Percentiles rank a stretch among this genome's conserved stretches.
Evolutionary conservation across 129 eudicot species (phyloP).

Genomic region (Centella asiatica): DNA sequence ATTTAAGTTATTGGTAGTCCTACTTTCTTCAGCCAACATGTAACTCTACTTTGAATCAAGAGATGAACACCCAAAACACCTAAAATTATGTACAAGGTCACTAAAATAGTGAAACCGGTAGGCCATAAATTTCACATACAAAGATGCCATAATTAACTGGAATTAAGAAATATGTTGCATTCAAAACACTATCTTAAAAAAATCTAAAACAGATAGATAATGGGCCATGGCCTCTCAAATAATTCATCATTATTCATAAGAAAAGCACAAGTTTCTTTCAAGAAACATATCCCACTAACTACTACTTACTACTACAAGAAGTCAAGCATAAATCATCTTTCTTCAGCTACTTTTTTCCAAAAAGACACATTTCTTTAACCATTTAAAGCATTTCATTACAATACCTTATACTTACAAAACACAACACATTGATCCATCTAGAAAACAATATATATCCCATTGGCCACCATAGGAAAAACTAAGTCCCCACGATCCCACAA

Average conservation of each 20-base stretch:
- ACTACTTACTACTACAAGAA: neutral
- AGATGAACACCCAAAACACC: too few species aligned
- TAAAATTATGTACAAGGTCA: too few species aligned
- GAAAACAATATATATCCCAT: neutral
- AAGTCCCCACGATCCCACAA: neutral
- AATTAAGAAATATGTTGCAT: too few species aligned
- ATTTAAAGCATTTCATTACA: slow-evolving; percentile 1
- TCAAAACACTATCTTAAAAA: too few species aligned
- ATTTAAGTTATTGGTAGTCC: too few species aligned
- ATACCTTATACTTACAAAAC: neutral
- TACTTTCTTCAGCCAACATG: too few species aligned
- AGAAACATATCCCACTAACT: slow-evolving; percentile 9
- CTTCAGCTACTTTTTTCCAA: neutral
- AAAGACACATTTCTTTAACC: slow-evolving; percentile 1
- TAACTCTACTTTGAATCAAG: too few species aligned
- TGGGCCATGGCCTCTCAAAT: neutral
- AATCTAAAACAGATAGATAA: neutral
- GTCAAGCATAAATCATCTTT: slow-evolving; percentile 5
- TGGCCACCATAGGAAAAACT: neutral
- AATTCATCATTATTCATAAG: slow-evolving; percentile 2
- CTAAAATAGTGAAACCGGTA: too few species aligned
- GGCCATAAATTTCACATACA: too few species aligned
- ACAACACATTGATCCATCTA: too few species aligned
- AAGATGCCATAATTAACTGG: too few species aligned
- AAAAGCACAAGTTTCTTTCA: slow-evolving; percentile 6